Base-by-base conservation (phyloP, 1,284 basidiomycete genomes). In the Wallemia mellicola region DNA sequence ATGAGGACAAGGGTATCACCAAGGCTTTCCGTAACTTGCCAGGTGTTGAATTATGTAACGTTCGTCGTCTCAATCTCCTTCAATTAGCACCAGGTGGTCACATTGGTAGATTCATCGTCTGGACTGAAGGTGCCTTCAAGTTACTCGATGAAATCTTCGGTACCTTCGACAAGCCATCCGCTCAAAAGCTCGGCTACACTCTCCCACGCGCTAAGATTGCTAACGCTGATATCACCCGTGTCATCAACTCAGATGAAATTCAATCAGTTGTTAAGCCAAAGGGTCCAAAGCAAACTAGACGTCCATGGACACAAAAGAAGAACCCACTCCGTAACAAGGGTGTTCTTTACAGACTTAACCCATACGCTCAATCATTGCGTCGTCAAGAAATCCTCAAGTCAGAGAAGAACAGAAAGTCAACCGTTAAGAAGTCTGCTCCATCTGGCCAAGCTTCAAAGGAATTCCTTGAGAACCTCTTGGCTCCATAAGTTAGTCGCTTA, bases 81-180 rank as follows among this genome's bases (percentile, higher is more conserved):
- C 91, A 96, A 75, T 86, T 99, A 71, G 94, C 94, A 32, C 94
- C 94, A 60, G 94, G 94, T 80, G 94, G 94, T 67, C 94, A 98
- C 73, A 80, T 99, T 64, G 94, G 94, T 64, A 86, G 94, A 65
- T 98, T 99, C 76, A 78, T 95, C 72, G 94, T 99, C 78, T 99
- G 92, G 92, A 98, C 94, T 63, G 86, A 95, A 76, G 77, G 78
- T 69, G 94, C 94, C 58, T 95, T 98, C 73, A 78, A 75, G 63
- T 78, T 84, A 64, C 83, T 99, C 61, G 94, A 98, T 73, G 82
- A 86, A 66, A 81, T 98, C 67, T 99, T 87, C 72, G 92, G 87
- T 61, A 91, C 87, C 64, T 84, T 83, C 68, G 86, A 91, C 67
- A 86, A 81, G 74, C 77, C 76, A 25, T 79, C 87, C 22, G 67